Evolutionary conservation across 2,329 filamentous ascomycete species (phyloP).

Genomic region (Penicillium sp.): DNA sequence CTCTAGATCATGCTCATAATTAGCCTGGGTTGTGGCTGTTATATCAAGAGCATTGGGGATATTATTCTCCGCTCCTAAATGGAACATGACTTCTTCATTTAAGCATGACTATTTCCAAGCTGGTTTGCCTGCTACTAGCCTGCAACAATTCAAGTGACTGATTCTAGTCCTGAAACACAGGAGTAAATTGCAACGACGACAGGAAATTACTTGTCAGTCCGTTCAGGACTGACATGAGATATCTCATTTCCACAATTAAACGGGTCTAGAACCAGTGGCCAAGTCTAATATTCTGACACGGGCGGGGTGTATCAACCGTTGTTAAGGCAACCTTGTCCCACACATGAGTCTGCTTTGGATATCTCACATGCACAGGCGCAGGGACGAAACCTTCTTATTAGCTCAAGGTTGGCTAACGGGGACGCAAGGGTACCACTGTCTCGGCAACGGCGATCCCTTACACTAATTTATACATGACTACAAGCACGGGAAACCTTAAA

Average conservation of each 20-base stretch:
- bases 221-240: neutral
- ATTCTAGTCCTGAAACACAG: too few relatives aligned
- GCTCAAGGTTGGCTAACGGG: neutral
- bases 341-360: neutral
- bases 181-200: too few relatives aligned
- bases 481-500: neutral
- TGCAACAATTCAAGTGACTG: too few relatives aligned
- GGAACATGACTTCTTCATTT: too few relatives aligned
- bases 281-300: neutral
- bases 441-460: neutral
- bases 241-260: too few relatives aligned
- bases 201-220: neutral
- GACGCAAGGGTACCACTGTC: neutral
- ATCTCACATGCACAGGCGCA: neutral
- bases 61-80: too few relatives aligned
- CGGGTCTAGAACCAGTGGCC: too few relatives aligned
- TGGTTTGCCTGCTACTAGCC: too few relatives aligned
- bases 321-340: neutral
- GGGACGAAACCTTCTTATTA: neutral
- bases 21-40: neutral
- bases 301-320: neutral
- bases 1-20: neutral
- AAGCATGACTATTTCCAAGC: too few relatives aligned
- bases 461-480: neutral
- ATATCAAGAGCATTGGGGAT: neutral